These are phyloP conservation scores for Lagerstroemia speciosa DNA, from an alignment of 345 rosid genomes.

Conservation along the genomic window DNA sequence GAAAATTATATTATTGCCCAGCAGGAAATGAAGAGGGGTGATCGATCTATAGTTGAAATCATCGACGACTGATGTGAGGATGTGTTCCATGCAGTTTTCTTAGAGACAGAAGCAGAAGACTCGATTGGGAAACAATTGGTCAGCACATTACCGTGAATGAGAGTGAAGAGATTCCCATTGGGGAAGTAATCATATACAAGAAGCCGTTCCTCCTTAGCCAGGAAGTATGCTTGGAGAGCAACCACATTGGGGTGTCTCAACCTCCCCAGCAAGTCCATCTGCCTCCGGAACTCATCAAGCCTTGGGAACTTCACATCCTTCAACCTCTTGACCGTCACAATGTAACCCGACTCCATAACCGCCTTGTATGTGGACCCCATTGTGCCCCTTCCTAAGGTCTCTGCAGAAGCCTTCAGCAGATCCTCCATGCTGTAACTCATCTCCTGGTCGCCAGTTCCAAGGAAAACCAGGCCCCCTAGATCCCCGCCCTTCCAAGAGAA, in stretches of 20 bases:
- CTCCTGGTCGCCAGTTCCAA: slow-evolving; percentile 65
- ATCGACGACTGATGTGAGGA: neutral
- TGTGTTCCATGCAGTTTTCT: too few species aligned
- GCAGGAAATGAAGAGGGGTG: neutral
- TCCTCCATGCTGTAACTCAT: slow-evolving; percentile 77
- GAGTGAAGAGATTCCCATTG: slow-evolving; percentile 89
- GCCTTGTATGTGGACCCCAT: slow-evolving; percentile 93
- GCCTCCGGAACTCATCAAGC: slow-evolving; percentile 63
- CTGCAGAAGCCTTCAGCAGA: slow-evolving; percentile 78
- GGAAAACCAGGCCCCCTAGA: slow-evolving; percentile 66
- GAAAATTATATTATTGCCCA: neutral
- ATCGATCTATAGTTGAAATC: neutral
- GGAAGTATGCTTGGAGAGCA: slow-evolving; percentile 85
- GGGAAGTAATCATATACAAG: slow-evolving; percentile 95
- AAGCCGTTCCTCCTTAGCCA: slow-evolving; percentile 86
- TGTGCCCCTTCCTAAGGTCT: slow-evolving; percentile 80
- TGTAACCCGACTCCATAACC: slow-evolving; percentile 85
- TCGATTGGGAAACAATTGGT: neutral
- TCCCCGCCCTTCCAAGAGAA: slow-evolving; percentile 83
- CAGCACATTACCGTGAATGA: slow-evolving; percentile 70
- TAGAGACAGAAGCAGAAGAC: too few species aligned
- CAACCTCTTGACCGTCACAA: slow-evolving; percentile 83
- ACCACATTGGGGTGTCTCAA: slow-evolving; percentile 77
- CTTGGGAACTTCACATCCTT: slow-evolving; percentile 73
- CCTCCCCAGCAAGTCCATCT: slow-evolving; percentile 67